phyloP scores from a whole-genome alignment of 441 rosid species.

The Euphorbia schlechtendalii region DNA sequence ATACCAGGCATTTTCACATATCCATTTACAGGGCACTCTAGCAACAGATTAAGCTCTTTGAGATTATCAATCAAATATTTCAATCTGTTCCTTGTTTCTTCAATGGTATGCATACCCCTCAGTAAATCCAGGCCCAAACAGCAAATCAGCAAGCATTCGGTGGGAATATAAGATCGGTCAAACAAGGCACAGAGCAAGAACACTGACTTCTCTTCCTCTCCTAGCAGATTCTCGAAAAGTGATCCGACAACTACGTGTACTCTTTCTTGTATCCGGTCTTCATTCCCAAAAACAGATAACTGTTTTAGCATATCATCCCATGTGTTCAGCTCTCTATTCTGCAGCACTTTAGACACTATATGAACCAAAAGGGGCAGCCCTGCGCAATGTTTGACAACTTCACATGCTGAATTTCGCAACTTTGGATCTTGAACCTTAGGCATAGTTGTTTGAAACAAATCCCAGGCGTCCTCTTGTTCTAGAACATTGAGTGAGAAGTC shows the following conservation, averaged over 20 bases:
- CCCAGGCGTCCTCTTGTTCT: constrained; percentile 11
- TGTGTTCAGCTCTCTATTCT: background rate
- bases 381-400: background rate
- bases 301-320: background rate
- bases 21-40: background rate
- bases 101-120: background rate
- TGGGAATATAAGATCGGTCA: background rate
- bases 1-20: background rate
- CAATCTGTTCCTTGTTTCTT: background rate
- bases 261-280: background rate
- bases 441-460: constrained; percentile 10
- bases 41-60: background rate
- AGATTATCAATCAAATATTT: background rate
- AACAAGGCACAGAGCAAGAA: constrained; percentile 7
- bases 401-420: background rate
- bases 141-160: background rate
- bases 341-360: background rate
- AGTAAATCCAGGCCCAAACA: background rate
- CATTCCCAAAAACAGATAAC: background rate
- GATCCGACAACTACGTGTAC: background rate
- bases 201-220: background rate
- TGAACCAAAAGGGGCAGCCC: constrained; percentile 4
- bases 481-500: background rate
- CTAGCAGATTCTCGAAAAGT: constrained; percentile 7
- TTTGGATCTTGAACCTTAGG: background rate